Evolutionary conservation across 2,329 filamentous ascomycete genomes (phyloP).

Genomic region (Colletotrichum ledebouriae): DNA sequence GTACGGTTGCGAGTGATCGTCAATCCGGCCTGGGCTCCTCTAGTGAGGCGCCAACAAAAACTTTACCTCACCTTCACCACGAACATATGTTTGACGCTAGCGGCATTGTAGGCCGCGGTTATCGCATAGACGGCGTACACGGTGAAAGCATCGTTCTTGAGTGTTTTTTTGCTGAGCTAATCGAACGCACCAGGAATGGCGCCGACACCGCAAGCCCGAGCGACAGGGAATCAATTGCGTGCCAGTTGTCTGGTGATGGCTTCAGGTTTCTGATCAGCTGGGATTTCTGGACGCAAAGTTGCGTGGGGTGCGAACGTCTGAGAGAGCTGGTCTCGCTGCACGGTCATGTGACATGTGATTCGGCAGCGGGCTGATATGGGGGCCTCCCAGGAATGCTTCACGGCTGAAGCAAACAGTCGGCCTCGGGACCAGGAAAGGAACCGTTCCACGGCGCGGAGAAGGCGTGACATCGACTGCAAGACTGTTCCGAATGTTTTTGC

Average conservation of each 20-base stretch:
- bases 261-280: slow-evolving; percentile 1
- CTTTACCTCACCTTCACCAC: background rate
- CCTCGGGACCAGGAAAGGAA: background rate
- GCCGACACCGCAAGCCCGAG: too few species aligned
- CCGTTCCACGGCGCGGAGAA: background rate
- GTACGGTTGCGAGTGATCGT: slow-evolving; percentile 29
- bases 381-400: slow-evolving; percentile 21
- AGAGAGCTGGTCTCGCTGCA: slow-evolving; percentile 15
- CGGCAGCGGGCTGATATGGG: background rate
- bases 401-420: slow-evolving; percentile 8
- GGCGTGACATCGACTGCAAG: background rate
- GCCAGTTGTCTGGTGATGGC: background rate
- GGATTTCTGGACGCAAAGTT: slow-evolving; percentile 24
- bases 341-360: slow-evolving; percentile 30
- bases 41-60: slow-evolving; percentile 28
- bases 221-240: background rate
- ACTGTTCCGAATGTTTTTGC: too few species aligned
- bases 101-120: background rate
- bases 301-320: slow-evolving; percentile 18
- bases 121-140: too few species aligned
- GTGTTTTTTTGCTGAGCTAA: too few species aligned
- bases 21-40: slow-evolving; percentile 18
- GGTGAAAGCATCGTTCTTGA: too few species aligned
- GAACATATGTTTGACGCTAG: background rate
- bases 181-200: too few species aligned